Conservation (phyloP, 306 rosid species). For the Myrica gale region DNA sequence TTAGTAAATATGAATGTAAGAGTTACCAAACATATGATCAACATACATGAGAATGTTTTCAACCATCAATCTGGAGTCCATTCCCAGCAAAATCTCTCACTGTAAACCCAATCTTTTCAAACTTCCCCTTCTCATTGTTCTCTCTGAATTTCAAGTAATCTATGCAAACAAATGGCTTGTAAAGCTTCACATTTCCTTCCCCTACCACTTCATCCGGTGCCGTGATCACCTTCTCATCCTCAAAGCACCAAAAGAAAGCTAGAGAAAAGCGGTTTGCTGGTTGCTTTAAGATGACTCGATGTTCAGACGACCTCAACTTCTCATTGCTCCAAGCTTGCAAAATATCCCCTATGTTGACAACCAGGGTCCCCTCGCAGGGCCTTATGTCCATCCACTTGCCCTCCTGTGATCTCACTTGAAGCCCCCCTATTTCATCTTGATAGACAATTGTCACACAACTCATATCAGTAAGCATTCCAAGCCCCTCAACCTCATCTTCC, state of each 20-base stretch:
- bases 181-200: constrained; percentile 50
- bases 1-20: constrained; percentile 5
- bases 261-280: constrained; percentile 65
- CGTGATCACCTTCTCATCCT: constrained; percentile 57
- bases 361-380: constrained; percentile 71
- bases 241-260: constrained; percentile 94
- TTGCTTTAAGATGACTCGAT: constrained; percentile 67
- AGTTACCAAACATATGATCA: constrained; percentile 5
- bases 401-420: constrained; percentile 73
- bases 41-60: background rate
- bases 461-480: constrained; percentile 96
- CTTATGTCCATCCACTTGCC: constrained; percentile 79
- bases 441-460: constrained; percentile 78
- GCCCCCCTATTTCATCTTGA: constrained; percentile 88
- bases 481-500: constrained; percentile 69
- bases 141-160: constrained; percentile 85
- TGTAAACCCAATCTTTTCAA: constrained; percentile 87
- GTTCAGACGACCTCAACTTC: constrained; percentile 75
- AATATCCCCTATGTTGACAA: constrained; percentile 89
- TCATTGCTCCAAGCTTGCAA: constrained; percentile 97
- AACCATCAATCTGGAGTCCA: constrained; percentile 30
- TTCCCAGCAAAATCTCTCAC: constrained; percentile 81
- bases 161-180: constrained; percentile 58
- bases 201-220: constrained; percentile 81
- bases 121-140: constrained; percentile 74